phyloP scores from a whole-genome alignment of 2,329 filamentous ascomycete genomes.

The Amauroascus niger region DNA sequence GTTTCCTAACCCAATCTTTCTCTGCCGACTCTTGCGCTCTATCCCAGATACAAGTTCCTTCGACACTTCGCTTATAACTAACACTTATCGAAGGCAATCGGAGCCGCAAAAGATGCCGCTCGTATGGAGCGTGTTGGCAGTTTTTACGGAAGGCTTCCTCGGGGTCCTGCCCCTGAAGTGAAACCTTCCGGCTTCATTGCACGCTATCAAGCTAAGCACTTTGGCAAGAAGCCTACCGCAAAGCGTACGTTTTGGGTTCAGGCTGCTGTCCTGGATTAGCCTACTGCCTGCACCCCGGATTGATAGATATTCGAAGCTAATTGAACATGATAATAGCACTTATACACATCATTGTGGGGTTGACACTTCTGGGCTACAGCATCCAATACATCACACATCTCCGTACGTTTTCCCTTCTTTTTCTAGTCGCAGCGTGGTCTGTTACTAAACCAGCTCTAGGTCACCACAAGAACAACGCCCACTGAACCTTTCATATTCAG shows the following conservation, averaged over 20 bases:
- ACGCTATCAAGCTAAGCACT: constrained; percentile 79
- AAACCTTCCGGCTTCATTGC: constrained; percentile 74
- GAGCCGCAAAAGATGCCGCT: constrained; percentile 86
- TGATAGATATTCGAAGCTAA: constrained; percentile 3
- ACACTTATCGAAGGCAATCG: constrained; percentile 59
- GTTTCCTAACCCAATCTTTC: constrained; percentile 28
- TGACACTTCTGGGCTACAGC: constrained; percentile 78
- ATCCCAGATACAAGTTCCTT: not conserved
- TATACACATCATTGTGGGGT: constrained; percentile 68
- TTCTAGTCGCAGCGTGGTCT: not conserved
- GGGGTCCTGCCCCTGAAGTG: constrained; percentile 74
- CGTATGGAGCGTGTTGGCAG: constrained; percentile 96
- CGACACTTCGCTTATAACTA: not conserved
- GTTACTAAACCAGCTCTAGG: constrained; percentile 45
- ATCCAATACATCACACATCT: constrained; percentile 99
- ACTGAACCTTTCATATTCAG: constrained; percentile 49
- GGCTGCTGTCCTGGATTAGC: not conserved
- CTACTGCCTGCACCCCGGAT: not conserved
- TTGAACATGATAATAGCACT: constrained; percentile 52
- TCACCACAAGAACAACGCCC: constrained; percentile 99
- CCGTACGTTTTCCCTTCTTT: constrained; percentile 53
- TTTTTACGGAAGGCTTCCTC: constrained; percentile 98
- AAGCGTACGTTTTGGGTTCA: constrained; percentile 59
- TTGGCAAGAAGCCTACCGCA: constrained; percentile 82
- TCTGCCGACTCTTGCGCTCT: not conserved